These are phyloP conservation scores for Aspergillus tanneri DNA, from an alignment of 2,329 filamentous ascomycete species.

Conservation along the genomic window DNA sequence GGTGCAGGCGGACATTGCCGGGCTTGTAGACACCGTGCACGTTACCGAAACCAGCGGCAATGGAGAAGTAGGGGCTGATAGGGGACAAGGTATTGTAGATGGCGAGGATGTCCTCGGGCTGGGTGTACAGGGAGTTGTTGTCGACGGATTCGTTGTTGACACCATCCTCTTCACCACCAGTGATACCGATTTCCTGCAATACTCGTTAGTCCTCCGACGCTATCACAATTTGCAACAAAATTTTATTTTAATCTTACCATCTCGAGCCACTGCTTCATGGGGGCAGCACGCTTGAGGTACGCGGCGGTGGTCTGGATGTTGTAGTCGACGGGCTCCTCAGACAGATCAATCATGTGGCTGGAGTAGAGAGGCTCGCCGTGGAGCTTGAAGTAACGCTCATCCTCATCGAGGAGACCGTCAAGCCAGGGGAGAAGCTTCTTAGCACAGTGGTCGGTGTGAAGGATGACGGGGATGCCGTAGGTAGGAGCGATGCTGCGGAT, in stretches of 20 bases:
- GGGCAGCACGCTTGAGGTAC: conserved; percentile 90
- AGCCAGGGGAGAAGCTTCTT: conserved; percentile 99
- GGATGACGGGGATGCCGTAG: conserved; percentile 87
- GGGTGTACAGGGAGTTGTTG: conserved; percentile 96
- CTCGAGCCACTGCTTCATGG: conserved; percentile 99
- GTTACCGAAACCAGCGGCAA: conserved; percentile 97
- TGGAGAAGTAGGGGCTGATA: conserved; percentile 95
- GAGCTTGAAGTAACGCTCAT: conserved; percentile 92
- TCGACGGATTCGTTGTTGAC: conserved; percentile 98
- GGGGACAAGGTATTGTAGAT: conserved; percentile 83
- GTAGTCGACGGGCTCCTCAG: conserved; percentile 83
- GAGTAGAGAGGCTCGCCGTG: conserved; percentile 91
- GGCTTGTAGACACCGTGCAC: conserved; percentile 99
- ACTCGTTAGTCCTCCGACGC: conserved; percentile 4
- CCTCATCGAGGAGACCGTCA: conserved; percentile 90
- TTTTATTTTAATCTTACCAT: conserved; percentile 71
- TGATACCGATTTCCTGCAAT: conserved; percentile 79
- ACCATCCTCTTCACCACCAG: conserved; percentile 95
- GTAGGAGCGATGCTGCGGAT: conserved; percentile 81
- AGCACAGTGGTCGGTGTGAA: conserved; percentile 98
- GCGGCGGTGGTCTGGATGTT: conserved; percentile 90
- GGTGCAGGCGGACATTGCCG: conserved; percentile 94
- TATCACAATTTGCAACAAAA: not conserved
- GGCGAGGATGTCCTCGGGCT: conserved; percentile 91
- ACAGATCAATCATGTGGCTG: conserved; percentile 98